Base-by-base conservation (phyloP, 805 yeast genomes). In the Yamadazyma paraphyllophila region DNA sequence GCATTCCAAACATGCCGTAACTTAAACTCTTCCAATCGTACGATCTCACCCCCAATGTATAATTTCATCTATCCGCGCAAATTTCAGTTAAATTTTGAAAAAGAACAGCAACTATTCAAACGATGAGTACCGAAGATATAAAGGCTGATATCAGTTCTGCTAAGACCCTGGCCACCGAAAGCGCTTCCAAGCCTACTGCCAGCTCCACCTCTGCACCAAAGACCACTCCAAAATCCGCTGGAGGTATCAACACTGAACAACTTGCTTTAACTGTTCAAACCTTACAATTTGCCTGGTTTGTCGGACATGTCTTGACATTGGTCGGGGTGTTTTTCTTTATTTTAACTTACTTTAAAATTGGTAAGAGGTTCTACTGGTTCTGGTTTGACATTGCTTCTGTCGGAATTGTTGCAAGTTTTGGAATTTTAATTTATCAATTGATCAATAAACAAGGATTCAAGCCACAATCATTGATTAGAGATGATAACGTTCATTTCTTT, bases 401-500 rank as follows among this genome's bases (percentile, higher is more conserved):
- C 8, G 85, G 90, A 8, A 84, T 85, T 7, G 60, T 86, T 33
- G 78, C 76, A 51, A 82, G 96, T 16, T 89, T 88, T 62, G 88
- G 88, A 20, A 79, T 91, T 49, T 85, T 89, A 47, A 65, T 85
- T 26, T 82, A 72, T 62, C 91, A 90, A 64, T 54, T 63, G 56
- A 57, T 64, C 48, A 64, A 60, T 44, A 65, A 63, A 57, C 56
- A 57, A 37, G 63, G 66, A 27, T 49, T 55, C 40, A 59, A 59
- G 42, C 44, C 57, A 15, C 44, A 37, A 13, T 46, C 46, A 20
- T 54, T 71, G 39, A 44, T 61, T 34, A 59, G 54, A 39, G 75
- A 88, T 63, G 94, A 85, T 59, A 87, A 86, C 61, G 69, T 78
- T 46, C 92, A 88, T 54, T 91, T 90, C 66, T 73, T 87, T 43